These are phyloP conservation scores for Russula olivacea DNA, from an alignment of 768 basidiomycete species.

Conservation along the genomic window DNA sequence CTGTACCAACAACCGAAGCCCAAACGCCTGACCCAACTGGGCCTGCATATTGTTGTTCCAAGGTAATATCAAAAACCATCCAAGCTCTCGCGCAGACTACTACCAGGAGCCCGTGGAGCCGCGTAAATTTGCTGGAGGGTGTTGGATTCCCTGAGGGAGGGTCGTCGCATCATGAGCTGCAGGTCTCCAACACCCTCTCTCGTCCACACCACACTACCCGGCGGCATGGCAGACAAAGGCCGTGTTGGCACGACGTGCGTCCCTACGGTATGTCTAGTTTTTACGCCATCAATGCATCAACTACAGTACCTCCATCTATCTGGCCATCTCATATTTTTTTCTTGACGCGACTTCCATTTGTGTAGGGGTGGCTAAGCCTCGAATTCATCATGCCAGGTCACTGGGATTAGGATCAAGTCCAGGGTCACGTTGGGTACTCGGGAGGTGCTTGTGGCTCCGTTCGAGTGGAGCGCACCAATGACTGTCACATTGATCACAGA, in stretches of 20 bases:
- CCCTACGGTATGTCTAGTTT: no score
- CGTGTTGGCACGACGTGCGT: background rate
- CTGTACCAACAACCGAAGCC: no score
- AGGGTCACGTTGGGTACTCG: background rate
- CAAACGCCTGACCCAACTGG: background rate
- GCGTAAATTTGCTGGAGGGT: background rate
- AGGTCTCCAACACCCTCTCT: background rate
- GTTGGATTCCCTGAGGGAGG: background rate
- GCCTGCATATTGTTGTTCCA: background rate
- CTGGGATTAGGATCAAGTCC: background rate
- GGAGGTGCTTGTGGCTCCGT: background rate
- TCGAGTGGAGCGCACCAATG: background rate
- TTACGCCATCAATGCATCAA: no score
- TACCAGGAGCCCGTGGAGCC: background rate
- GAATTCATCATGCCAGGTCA: background rate
- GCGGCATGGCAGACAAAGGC: background rate
- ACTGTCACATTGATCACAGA: background rate
- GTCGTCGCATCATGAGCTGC: background rate
- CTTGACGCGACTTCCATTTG: background rate
- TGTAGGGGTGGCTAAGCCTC: background rate
- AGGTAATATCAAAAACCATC: background rate
- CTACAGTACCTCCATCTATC: background rate
- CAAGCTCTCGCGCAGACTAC: background rate
- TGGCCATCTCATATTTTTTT: background rate
- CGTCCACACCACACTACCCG: background rate